A percentile compares a stretch with the other conserved stretches of the same genome.
These are phyloP conservation scores for Chrysanthemum makinoi DNA, from an alignment of 129 eudicot species.

Conservation along the genomic window DNA sequence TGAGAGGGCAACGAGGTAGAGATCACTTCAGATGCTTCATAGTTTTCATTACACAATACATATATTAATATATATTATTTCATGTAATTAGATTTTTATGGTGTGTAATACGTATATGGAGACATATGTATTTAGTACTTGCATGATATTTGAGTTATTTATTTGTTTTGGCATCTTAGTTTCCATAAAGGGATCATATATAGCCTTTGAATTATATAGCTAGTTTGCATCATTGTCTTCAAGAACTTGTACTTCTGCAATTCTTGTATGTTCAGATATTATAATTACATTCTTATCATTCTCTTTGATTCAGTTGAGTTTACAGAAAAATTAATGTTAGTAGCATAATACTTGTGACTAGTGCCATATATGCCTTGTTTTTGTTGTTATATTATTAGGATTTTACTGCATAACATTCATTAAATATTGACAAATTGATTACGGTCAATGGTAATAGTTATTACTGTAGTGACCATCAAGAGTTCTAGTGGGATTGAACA, in stretches of 20 bases:
- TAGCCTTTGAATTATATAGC: constrained; percentile 12
- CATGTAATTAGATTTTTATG: constrained; percentile 25
- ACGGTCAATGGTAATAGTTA: too few relatives aligned
- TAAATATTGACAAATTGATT: too few relatives aligned
- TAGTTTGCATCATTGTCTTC: constrained; percentile 7
- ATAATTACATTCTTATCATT: background rate
- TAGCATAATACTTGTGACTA: too few relatives aligned
- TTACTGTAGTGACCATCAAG: too few relatives aligned
- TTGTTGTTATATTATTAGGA: too few relatives aligned
- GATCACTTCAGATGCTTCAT: constrained; percentile 18
- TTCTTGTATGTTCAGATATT: constrained; percentile 13
- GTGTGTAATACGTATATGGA: constrained; percentile 33
- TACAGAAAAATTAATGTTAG: too few relatives aligned
- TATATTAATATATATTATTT: constrained; percentile 26
- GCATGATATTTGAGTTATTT: constrained; percentile 14
- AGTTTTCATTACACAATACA: constrained; percentile 17
- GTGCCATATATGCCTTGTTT: too few relatives aligned
- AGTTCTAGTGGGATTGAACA: too few relatives aligned
- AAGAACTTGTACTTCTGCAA: constrained; percentile 22
- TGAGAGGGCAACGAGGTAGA: constrained; percentile 11
- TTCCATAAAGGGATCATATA: constrained; percentile 19
- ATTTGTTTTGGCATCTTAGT: constrained; percentile 23
- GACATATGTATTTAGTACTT: constrained; percentile 24
- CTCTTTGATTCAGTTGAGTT: too few relatives aligned
- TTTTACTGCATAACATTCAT: too few relatives aligned